Conservation (phyloP, 441 rosid species). For the Euphorbia schlechtendalii region DNA sequence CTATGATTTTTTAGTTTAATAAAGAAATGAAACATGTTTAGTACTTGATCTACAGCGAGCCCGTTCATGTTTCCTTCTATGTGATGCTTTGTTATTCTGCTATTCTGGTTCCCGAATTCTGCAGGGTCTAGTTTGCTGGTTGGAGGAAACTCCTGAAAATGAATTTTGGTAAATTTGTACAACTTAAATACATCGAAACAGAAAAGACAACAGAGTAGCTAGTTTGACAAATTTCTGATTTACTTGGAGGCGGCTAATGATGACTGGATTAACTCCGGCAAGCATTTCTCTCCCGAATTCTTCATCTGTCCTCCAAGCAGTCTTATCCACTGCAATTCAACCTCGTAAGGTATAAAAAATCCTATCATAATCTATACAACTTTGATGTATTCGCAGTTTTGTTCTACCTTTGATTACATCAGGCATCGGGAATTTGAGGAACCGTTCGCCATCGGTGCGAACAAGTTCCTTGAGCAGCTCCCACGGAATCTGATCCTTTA, state of each 20-base stretch:
- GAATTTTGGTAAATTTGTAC: too few species aligned
- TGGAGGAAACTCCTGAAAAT: conserved; percentile 84
- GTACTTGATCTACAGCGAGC: conserved; percentile 56
- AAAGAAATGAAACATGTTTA: too few species aligned
- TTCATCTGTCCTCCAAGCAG: conserved; percentile 82
- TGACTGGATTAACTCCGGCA: conserved; percentile 66
- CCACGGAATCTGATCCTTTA: conserved; percentile 53
- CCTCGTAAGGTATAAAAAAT: too few species aligned
- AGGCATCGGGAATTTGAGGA: conserved; percentile 71
- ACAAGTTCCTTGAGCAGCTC: conserved; percentile 72
- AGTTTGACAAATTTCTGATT: too few species aligned
- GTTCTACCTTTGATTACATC: conserved; percentile 78
- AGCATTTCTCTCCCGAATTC: conserved; percentile 78
- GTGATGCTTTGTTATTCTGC: conserved; percentile 45
- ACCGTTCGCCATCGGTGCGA: conserved; percentile 56
- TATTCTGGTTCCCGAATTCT: conserved; percentile 58
- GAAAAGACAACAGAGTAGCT: too few species aligned
- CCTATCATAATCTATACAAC: too few species aligned
- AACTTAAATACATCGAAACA: too few species aligned
- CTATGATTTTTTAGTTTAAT: too few species aligned
- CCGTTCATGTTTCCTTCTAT: conserved; percentile 56
- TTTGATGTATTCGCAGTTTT: too few species aligned
- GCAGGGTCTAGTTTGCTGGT: conserved; percentile 46
- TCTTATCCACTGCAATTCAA: conserved; percentile 49
- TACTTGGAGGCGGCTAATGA: conserved; percentile 56